These are phyloP conservation scores for Cyathus striatus DNA, from an alignment of 768 basidiomycete species.

Conservation along the genomic window DNA sequence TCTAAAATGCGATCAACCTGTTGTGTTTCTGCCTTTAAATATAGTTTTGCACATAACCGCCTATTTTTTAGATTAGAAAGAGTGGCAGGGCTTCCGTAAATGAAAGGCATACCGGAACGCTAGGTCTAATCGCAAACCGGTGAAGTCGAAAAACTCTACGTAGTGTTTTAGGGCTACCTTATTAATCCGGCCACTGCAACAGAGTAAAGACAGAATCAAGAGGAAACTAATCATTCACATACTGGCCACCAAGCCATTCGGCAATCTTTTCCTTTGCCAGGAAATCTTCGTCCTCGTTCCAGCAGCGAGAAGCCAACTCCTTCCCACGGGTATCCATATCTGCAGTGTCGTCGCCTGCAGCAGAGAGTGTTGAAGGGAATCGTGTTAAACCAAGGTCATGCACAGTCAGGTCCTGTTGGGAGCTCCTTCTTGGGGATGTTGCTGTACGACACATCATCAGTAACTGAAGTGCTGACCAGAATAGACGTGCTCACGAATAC, in stretches of 20 bases:
- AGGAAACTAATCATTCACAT: constrained; percentile 28
- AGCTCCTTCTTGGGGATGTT: constrained; percentile 23
- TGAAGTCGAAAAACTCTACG: constrained; percentile 87
- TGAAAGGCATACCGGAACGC: constrained; percentile 70
- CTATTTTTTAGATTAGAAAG: constrained; percentile 29
- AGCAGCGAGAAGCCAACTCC: constrained; percentile 73
- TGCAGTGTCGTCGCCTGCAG: constrained; percentile 42
- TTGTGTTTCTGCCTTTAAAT: constrained; percentile 93
- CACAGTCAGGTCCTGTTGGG: constrained; percentile 53
- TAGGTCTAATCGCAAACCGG: constrained; percentile 72
- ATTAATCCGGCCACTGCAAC: constrained; percentile 68
- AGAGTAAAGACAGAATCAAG: constrained; percentile 6
- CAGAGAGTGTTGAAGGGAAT: constrained; percentile 40
- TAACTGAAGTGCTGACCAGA: no score
- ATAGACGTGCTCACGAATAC: constrained; percentile 42
- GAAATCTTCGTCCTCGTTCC: constrained; percentile 83
- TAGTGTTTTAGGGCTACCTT: constrained; percentile 73
- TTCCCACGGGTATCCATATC: constrained; percentile 64
- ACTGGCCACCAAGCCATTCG: constrained; percentile 93
- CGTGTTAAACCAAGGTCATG: constrained; percentile 43
- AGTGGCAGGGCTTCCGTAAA: constrained; percentile 1
- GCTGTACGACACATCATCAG: no score
- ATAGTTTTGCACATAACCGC: constrained; percentile 86
- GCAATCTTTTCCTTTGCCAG: constrained; percentile 88
- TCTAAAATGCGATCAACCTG: constrained; percentile 96